Percentiles rank a stretch among this genome's conserved stretches.
These are phyloP conservation scores for Xylaria longipes DNA, from an alignment of 495 filamentous ascomycete genomes.

Conservation along the genomic window DNA sequence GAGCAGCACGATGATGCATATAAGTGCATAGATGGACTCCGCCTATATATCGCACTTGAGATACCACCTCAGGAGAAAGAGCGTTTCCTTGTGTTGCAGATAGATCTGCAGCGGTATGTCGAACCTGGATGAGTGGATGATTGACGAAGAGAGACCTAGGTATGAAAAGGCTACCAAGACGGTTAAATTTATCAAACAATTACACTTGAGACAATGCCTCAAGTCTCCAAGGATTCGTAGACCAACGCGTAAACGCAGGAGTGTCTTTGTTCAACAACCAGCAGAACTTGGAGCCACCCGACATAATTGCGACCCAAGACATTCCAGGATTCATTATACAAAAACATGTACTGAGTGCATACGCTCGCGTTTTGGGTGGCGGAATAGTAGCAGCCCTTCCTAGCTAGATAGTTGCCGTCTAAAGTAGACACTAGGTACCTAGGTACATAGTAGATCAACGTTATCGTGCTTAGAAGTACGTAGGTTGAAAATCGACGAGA, in stretches of 20 bases:
- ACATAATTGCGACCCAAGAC: background rate
- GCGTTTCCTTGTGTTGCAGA: constrained; percentile 20
- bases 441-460: background rate
- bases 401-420: background rate
- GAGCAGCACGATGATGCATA: constrained; percentile 26
- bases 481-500: background rate
- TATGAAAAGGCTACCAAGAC: constrained; percentile 12
- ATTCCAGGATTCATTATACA: background rate
- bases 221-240: background rate
- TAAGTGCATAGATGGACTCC: constrained; percentile 17
- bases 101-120: constrained; percentile 12
- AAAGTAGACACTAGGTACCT: too few relatives aligned
- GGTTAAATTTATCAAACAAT: constrained; percentile 19
- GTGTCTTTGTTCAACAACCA: background rate
- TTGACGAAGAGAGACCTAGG: constrained; percentile 9
- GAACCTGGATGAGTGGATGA: constrained; percentile 21
- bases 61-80: constrained; percentile 19
- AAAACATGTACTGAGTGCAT: background rate
- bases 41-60: constrained; percentile 21
- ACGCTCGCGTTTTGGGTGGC: background rate
- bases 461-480: background rate
- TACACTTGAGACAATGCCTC: background rate
- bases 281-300: background rate
- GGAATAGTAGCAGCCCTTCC: background rate
- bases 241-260: background rate